These are phyloP conservation scores for Fonsecaea nubica DNA, from an alignment of 2,329 filamentous ascomycete genomes.

Conservation along the genomic window DNA sequence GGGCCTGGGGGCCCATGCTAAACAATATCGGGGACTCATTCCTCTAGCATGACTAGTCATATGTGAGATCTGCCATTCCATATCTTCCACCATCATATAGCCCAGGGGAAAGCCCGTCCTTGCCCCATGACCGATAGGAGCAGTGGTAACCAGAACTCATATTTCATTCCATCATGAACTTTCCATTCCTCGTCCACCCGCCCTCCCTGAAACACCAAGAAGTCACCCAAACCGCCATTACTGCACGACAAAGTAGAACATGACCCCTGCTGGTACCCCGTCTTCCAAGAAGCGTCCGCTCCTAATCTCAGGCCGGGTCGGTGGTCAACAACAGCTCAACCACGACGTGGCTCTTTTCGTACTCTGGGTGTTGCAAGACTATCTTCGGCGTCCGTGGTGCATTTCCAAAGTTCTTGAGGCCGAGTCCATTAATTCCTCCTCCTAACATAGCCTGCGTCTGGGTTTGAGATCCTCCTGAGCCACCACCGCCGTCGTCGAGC, in stretches of 20 bases:
- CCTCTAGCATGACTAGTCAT: constrained; percentile 1
- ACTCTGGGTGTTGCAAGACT: constrained; percentile 90
- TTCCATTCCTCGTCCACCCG: neutral
- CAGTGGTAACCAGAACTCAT: neutral
- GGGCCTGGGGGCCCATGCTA: neutral
- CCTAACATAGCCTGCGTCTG: constrained; percentile 47
- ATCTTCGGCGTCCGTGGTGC: constrained; percentile 82
- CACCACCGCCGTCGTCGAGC: constrained; percentile 80
- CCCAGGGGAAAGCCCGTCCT: neutral
- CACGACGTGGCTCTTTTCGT: constrained; percentile 82
- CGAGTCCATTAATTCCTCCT: constrained; percentile 45
- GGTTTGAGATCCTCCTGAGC: constrained; percentile 58
- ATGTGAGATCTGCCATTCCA: constrained; percentile 3
- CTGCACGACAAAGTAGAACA: neutral
- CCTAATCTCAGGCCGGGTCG: constrained; percentile 52
- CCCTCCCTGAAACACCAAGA: neutral
- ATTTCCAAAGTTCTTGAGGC: constrained; percentile 44
- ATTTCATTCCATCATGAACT: constrained; percentile 14
- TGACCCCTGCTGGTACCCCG: neutral
- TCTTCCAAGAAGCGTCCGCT: neutral
- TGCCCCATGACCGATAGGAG: neutral
- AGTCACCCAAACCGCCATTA: neutral
- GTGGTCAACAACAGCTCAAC: constrained; percentile 93
- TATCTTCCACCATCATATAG: constrained; percentile 4
- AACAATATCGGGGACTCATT: neutral